Conservation (phyloP, 2,329 filamentous ascomycete species). For the Phyllosticta paracitricarpa region DNA sequence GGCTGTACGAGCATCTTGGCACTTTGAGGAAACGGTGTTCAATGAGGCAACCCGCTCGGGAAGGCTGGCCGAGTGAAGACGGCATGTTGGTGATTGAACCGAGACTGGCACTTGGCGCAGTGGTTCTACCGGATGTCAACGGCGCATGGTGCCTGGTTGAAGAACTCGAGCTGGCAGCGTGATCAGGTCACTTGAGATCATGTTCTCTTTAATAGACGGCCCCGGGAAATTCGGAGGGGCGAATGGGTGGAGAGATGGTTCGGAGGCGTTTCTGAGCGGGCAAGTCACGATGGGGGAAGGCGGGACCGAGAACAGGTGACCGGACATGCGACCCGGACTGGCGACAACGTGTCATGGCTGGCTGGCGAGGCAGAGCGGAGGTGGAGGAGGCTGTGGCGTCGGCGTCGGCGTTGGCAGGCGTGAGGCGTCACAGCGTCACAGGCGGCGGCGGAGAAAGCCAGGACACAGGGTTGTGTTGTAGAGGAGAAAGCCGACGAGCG, state of each 20-base stretch:
- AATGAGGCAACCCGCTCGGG: background rate
- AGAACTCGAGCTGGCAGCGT: background rate
- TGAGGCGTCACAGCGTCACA: background rate
- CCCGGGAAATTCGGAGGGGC: background rate
- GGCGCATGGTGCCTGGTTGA: too few species aligned
- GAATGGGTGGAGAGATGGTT: background rate
- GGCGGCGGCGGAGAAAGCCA: constrained; percentile 5
- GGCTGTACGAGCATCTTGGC: background rate
- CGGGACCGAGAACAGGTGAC: constrained; percentile 8
- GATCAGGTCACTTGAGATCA: background rate
- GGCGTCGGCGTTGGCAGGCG: constrained; percentile 2
- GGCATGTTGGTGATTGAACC: background rate
- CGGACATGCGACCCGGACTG: constrained; percentile 2
- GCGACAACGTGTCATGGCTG: constrained; percentile 2
- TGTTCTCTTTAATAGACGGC: background rate
- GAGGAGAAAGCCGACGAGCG: constrained; percentile 1
- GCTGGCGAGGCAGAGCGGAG: background rate
- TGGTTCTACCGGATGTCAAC: background rate
- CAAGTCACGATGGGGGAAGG: background rate
- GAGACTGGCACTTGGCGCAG: background rate
- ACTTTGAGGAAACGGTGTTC: background rate
- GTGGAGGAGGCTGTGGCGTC: constrained; percentile 1
- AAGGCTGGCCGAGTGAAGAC: background rate
- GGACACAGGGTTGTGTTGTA: background rate
- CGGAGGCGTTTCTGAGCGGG: background rate